Evolutionary conservation across 1,284 basidiomycete genomes (phyloP), one percentile per base, ranked within the genome.

Genomic region (Coriolopsis trogii): DNA sequence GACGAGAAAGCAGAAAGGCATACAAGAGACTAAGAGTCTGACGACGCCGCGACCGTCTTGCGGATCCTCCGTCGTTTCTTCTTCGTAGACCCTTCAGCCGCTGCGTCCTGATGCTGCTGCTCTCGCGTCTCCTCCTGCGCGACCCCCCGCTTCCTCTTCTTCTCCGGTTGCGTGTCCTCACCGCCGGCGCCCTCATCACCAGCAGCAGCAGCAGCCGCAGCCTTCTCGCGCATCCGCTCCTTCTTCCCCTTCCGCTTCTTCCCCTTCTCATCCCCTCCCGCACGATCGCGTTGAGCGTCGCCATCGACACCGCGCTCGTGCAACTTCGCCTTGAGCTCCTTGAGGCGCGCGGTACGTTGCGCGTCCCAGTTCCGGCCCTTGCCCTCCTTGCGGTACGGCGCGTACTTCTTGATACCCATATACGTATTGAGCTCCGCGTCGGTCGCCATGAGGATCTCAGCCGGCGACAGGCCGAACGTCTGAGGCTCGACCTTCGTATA

Each of bases 351-450:
- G 23, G 75, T 74, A 5, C 90, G 78, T n/a, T 71, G 81, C 53
- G 72, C 70, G 64, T 83, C 91, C 89, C 80, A 93, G 56, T 67
- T 79, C 62, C 66, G 60, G 24, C 68, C 62, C 51, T 57, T 61
- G 33, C 68, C 73, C 65, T 75, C 77, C 55, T 77, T 74, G 56
- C 91, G 84, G 70, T 98, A 98, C 2, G 96, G 94, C 20, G 95
- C 95, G 54, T 94, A 79, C 67, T 91, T 90, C 74, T 93, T 95
- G 62, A 99, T 74, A 29, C 89, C 83, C 65, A 97, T 84, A 65
- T 93, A 92, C 51, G 90, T 80, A 73, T 99, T 99, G 42, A 99
- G 81, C 66, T 99, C 95, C 41, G 85, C 80, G 70, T 99, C 96
- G 15, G 90, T 93, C 3, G 97, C 95, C 62, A 95, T 79, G 18